Conservation (phyloP, 257 asterid genomes). For the Petunia axillaris region DNA sequence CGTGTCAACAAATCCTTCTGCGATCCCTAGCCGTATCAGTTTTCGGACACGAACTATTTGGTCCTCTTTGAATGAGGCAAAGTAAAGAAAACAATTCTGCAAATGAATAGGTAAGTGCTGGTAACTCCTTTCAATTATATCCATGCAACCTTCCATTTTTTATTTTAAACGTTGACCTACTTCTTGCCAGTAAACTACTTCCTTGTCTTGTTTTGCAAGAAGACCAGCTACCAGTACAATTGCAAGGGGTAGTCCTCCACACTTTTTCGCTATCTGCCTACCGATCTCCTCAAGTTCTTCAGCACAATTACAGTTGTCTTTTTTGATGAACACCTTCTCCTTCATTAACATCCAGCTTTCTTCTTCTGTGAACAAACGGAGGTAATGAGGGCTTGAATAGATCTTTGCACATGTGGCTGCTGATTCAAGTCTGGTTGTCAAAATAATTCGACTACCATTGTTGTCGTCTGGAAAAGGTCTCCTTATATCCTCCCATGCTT, state of each 20-base stretch:
- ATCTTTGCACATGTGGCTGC: not conserved
- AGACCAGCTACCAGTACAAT: not conserved
- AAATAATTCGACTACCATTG: too few species aligned
- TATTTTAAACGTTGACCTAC: not conserved
- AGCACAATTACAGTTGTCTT: not conserved
- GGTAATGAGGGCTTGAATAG: not conserved
- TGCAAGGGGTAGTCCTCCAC: not conserved
- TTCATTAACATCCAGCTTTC: not conserved
- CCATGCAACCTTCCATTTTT: not conserved
- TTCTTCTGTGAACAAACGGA: not conserved
- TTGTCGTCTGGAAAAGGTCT: too few species aligned
- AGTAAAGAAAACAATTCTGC: slow-evolving; percentile 9
- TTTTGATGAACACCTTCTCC: not conserved
- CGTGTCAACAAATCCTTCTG: not conserved
- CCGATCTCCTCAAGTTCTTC: not conserved
- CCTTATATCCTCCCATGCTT: too few species aligned
- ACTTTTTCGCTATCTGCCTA: not conserved
- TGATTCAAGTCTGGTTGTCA: not conserved
- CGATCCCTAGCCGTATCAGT: slow-evolving; percentile 19
- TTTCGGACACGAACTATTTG: not conserved
- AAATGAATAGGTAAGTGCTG: not conserved
- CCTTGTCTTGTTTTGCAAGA: not conserved
- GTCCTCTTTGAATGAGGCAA: not conserved
- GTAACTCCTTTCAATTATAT: not conserved
- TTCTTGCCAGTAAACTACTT: not conserved